phyloP scores from a whole-genome alignment of 1,139 yeast species.

The Hyphopichia wangnamkhiaoensis region DNA sequence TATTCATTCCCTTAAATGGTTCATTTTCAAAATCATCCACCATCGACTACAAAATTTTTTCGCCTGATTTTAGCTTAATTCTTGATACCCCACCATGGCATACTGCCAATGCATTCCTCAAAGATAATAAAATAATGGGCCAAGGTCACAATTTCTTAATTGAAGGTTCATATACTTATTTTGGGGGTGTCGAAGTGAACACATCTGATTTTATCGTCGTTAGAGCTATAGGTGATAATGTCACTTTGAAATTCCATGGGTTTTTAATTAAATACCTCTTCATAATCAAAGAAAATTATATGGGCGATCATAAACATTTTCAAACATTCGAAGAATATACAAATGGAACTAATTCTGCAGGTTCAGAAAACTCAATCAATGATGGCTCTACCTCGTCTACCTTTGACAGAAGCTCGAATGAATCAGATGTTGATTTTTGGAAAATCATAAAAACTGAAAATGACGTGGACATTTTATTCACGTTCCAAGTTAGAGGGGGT shows the following conservation, averaged over 20 bases:
- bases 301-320: conserved; percentile 84
- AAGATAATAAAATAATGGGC: conserved; percentile 60
- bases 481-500: conserved; percentile 71
- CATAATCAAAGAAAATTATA: conserved; percentile 82
- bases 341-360: conserved; percentile 9
- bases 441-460: conserved; percentile 56
- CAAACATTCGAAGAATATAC: conserved; percentile 82
- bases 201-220: conserved; percentile 71
- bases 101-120: conserved; percentile 72
- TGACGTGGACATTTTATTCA: conserved; percentile 74
- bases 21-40: conserved; percentile 59
- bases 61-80: conserved; percentile 62
- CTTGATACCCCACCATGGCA: conserved; percentile 92
- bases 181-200: conserved; percentile 58
- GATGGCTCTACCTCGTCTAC: conserved; percentile 6
- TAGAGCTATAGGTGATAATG: conserved; percentile 62
- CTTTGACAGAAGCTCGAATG: not conserved
- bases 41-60: conserved; percentile 52
- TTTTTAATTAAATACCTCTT: conserved; percentile 73
- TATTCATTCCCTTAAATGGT: conserved; percentile 62
- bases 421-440: conserved; percentile 33
- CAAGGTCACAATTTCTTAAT: conserved; percentile 61
- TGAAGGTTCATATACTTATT: conserved; percentile 67
- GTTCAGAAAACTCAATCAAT: not conserved
- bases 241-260: conserved; percentile 76